Evolutionary conservation across 345 rosid genomes (phyloP), one percentile per base, ranked within the genome.

Genomic region (Salix caprea): DNA sequence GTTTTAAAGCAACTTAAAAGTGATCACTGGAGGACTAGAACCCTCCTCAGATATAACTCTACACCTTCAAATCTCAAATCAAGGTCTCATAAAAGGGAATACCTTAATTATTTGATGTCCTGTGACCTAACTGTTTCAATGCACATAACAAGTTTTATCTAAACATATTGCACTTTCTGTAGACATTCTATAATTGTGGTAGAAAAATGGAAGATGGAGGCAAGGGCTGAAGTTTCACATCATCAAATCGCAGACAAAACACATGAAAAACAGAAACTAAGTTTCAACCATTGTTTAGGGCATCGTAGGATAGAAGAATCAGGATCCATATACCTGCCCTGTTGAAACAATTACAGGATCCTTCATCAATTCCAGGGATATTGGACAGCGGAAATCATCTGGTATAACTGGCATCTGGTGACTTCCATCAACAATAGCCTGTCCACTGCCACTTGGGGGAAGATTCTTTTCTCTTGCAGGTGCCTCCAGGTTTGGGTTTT

Each of bases 331-430:
- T 89, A 96, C 99, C 95, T 96, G 97, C 71, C 99, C 98, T 60
- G 96, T 92, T 48, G 98, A 92, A 76, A 96, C 99, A 85, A 96
- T 96, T 75, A 93, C 97, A 67, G 98, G 99, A 88, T 96, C 99
- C 80, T 87, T 91, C 95, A 96, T 96, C 86, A 96, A 84, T 81
- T 96, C 98, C 79, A 96, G 83, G 18, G 98, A 93, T 78, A 96
- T 96, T 21, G 99, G 98, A 83, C 99, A 96, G 44, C 95, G 99
- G 84, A 93, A 96, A 85, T 93, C 99, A 75, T 92, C 96, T 8
- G 99, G 98, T 76, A 96, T 87, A 78, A 89, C 90, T 0, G 90
- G 91, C 24, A 85, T 81, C 79, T 86, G 91, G 81, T 84, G 93
- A 84, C 82, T 91, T 52, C 81, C 88, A 52, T 88, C 91, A 1